A percentile compares a stretch with the other conserved stretches of the same genome.
Evolutionary conservation across 768 basidiomycete genomes (phyloP).

Genomic region (Serpula lacrymans): DNA sequence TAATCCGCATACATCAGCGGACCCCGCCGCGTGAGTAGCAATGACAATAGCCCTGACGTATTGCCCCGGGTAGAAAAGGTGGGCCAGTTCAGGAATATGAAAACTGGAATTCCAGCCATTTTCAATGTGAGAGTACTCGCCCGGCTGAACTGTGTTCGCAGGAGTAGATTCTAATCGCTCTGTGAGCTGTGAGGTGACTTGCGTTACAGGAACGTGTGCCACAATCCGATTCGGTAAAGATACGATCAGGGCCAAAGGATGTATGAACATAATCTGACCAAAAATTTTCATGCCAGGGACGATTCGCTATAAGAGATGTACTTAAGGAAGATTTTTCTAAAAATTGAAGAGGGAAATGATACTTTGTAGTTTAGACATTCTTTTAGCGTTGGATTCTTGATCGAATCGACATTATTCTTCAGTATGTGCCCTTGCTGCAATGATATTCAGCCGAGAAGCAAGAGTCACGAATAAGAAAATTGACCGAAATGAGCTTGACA

Average conservation of each 20-base stretch:
- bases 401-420: too few relatives aligned
- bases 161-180: slow-evolving; percentile 60
- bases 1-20: slow-evolving; percentile 53
- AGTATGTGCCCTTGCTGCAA: too few relatives aligned
- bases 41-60: slow-evolving; percentile 80
- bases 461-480: slow-evolving; percentile 15
- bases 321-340: slow-evolving; percentile 7
- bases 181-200: slow-evolving; percentile 81
- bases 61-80: slow-evolving; percentile 81
- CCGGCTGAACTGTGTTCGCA: slow-evolving; percentile 47
- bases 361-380: slow-evolving; percentile 96
- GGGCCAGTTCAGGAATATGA: slow-evolving; percentile 62
- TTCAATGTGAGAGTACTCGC: slow-evolving; percentile 42
- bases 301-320: slow-evolving; percentile 52
- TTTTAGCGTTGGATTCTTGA: too few relatives aligned
- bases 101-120: slow-evolving; percentile 33
- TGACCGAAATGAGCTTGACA: slow-evolving; percentile 69
- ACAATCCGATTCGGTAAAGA: slow-evolving; percentile 96
- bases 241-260: slow-evolving; percentile 85
- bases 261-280: slow-evolving; percentile 81
- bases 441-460: slow-evolving; percentile 1
- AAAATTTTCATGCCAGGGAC: slow-evolving; percentile 82
- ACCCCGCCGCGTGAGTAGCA: slow-evolving; percentile 63
- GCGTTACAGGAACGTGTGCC: slow-evolving; percentile 92
- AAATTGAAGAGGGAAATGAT: slow-evolving; percentile 7